phyloP scores from a whole-genome alignment of 371 early-diverging fungal genomes.

The Phascolomyces articulosus region DNA sequence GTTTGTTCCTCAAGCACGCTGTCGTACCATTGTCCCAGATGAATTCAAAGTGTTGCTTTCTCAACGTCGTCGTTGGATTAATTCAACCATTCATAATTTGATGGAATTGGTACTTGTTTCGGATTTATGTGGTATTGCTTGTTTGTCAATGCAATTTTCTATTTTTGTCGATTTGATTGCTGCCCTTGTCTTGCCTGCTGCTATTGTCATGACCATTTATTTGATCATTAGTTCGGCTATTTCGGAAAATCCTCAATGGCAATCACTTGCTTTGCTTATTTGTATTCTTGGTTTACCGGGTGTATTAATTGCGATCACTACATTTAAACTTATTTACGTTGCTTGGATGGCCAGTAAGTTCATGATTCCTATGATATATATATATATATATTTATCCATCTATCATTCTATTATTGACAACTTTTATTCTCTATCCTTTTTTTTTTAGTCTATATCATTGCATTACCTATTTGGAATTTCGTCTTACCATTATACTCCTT shows the following conservation, averaged over 20 bases:
- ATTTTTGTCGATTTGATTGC: slow-evolving; percentile 84
- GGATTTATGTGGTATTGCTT: slow-evolving; percentile 87
- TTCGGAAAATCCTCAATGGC: slow-evolving; percentile 45
- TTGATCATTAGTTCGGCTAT: slow-evolving; percentile 58
- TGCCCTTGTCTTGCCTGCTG: slow-evolving; percentile 83
- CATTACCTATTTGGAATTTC: slow-evolving; percentile 97
- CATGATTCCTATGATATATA: too few relatives aligned
- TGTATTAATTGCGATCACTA: slow-evolving; percentile 85
- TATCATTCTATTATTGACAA: not conserved
- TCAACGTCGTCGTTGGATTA: slow-evolving; percentile 94
- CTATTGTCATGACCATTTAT: slow-evolving; percentile 68
- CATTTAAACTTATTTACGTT: slow-evolving; percentile 80
- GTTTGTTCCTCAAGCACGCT: slow-evolving; percentile 91
- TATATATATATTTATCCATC: not conserved
- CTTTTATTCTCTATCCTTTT: not conserved
- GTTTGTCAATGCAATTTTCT: slow-evolving; percentile 90
- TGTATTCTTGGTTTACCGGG: slow-evolving; percentile 82
- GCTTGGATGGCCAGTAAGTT: slow-evolving; percentile 76
- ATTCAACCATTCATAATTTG: slow-evolving; percentile 90
- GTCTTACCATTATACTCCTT: slow-evolving; percentile 91
- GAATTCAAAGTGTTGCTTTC: slow-evolving; percentile 78
- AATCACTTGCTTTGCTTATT: slow-evolving; percentile 72
- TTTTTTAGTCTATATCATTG: slow-evolving; percentile 57
- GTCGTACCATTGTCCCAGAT: slow-evolving; percentile 85
- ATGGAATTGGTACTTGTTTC: slow-evolving; percentile 89